A percentile compares a stretch with the other conserved stretches of the same genome.
phyloP scores from a whole-genome alignment of 305 asterid species.

The Fraxinus velutina region DNA sequence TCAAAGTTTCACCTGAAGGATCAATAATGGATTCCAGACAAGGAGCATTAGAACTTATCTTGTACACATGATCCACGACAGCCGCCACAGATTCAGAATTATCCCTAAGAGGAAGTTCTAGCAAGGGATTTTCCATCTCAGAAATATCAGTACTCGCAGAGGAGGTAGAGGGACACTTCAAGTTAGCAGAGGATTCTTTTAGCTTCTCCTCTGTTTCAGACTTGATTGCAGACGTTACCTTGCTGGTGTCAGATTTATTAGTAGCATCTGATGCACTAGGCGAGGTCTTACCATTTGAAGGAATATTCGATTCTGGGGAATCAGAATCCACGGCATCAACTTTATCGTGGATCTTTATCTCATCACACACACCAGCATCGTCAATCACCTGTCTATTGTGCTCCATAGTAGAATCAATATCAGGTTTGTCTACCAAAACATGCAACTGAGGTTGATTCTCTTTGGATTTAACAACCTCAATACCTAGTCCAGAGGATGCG shows the following conservation, averaged over 20 bases:
- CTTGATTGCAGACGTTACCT: constrained; percentile 18
- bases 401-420: constrained; percentile 33
- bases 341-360: constrained; percentile 8
- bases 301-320: constrained; percentile 8
- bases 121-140: constrained; percentile 7
- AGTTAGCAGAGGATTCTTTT: constrained; percentile 24
- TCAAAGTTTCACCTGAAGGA: neutral
- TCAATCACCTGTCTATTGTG: constrained; percentile 23
- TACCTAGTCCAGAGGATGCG: constrained; percentile 29
- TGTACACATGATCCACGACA: constrained; percentile 7
- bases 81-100: neutral
- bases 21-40: neutral
- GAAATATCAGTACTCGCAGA: neutral
- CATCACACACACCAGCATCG: constrained; percentile 29
- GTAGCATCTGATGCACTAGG: constrained; percentile 24
- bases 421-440: constrained; percentile 35
- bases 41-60: constrained; percentile 12
- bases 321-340: neutral
- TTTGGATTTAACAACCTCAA: constrained; percentile 29
- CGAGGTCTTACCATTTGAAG: constrained; percentile 24
- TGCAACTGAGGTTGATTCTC: constrained; percentile 30
- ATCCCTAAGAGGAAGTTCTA: constrained; percentile 22
- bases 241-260: constrained; percentile 29
- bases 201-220: constrained; percentile 29
- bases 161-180: constrained; percentile 16